Base-by-base conservation (phyloP, 2,329 filamentous ascomycete genomes). In the Ambrosiella cleistominuta region DNA sequence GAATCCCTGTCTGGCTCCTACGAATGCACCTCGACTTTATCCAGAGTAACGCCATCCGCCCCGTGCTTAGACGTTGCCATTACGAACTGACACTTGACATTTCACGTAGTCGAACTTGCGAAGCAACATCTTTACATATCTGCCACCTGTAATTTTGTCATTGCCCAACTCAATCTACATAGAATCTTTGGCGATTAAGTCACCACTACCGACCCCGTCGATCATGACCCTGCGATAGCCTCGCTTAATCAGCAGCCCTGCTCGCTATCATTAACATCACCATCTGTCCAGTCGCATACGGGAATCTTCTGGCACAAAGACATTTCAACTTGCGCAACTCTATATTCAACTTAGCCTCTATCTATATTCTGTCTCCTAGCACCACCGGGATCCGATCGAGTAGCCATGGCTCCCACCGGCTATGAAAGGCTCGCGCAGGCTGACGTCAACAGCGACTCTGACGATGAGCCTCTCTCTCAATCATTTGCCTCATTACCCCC, bases 341-440 rank as follows among this genome's bases (percentile, higher is more conserved):
- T 6, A 42, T 42, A 42, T 42, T 42, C 11, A 12, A 11, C 39
- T n/a, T 42, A n/a, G 39, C 39, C 39, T 12, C 27, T 27, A 27
- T 27, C 27, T 27, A 27, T 27, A 27, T 27, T 27, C 27, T 27
- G 27, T 27, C 27, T 27, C 27, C 27, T 3, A 5, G 27, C 27
- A 27, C 27, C 27, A 27, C 27, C 27, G 27, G 27, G 27, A 27
- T 27, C 27, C 27, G 27, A 27, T 27, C 27, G 3, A 27, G 27
- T 27, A 27, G 27, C 27, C 27, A 27, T 87, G 84, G 77, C 83
- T 65, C 81, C 79, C 68, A 90, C 87, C 63, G 87, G 87, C 70
- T 93, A 93, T 72, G 86, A 88, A 70, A 85, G 85, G 66, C 82
- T 93, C 60, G 83, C 86, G 62, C 87, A 93, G 71, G 86, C 86